Conservation (phyloP, 352 stramenopile species). For the Sclerospora graminicola region DNA sequence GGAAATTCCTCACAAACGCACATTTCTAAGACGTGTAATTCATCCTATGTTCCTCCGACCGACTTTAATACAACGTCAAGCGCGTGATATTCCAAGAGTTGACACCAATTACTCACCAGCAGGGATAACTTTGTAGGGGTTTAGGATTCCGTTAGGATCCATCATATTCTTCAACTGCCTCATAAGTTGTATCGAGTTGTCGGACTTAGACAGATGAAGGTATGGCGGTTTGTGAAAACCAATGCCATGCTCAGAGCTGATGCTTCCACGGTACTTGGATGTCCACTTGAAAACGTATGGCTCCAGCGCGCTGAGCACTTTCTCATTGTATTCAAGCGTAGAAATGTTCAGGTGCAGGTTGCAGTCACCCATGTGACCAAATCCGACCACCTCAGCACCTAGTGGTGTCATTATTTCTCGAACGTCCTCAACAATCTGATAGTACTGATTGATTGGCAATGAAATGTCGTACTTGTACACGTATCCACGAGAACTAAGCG, state of each 20-base stretch:
- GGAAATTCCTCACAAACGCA: conserved; percentile 5
- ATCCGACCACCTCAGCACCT: conserved; percentile 70
- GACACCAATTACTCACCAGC: conserved; percentile 6
- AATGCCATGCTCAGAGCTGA: conserved; percentile 96
- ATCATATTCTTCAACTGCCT: conserved; percentile 89
- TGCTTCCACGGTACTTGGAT: conserved; percentile 85
- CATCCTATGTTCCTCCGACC: background rate
- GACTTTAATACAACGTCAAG: conserved; percentile 3
- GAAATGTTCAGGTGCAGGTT: conserved; percentile 97
- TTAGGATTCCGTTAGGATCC: conserved; percentile 94
- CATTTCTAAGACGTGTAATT: conserved; percentile 9
- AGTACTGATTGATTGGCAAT: conserved; percentile 87
- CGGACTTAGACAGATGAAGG: conserved; percentile 79
- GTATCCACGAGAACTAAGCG: conserved; percentile 76
- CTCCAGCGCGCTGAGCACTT: conserved; percentile 54
- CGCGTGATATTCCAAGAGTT: no score
- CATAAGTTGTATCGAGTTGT: conserved; percentile 86
- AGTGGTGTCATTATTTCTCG: conserved; percentile 34
- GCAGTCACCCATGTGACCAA: conserved; percentile 92
- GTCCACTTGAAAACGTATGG: conserved; percentile 81
- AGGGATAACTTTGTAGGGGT: conserved; percentile 92
- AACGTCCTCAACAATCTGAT: conserved; percentile 83
- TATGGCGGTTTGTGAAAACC: conserved; percentile 90
- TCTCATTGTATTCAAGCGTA: conserved; percentile 51
- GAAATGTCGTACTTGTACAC: conserved; percentile 98